These are phyloP conservation scores for Wickerhamiella hasegawae DNA, from an alignment of 805 yeast genomes.

Conservation along the genomic window DNA sequence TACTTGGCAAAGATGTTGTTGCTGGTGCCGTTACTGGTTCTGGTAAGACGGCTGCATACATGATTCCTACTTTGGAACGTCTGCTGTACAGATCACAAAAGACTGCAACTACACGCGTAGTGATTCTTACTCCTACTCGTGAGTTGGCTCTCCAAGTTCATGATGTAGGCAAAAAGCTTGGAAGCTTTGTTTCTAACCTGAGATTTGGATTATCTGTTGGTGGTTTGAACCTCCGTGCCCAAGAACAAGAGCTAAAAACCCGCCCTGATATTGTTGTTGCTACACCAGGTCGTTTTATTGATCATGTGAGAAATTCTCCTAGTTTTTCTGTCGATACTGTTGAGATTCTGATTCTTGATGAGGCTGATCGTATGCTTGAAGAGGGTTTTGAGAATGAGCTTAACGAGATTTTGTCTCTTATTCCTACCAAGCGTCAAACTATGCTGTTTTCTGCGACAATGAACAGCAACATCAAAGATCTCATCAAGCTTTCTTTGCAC, in stretches of 20 bases:
- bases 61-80: conserved; percentile 91
- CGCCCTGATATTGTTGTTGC: conserved; percentile 96
- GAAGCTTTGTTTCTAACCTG: conserved; percentile 56
- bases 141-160: conserved; percentile 92
- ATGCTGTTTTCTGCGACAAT: conserved; percentile 93
- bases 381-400: conserved; percentile 96
- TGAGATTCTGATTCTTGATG: conserved; percentile 87
- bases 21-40: conserved; percentile 99
- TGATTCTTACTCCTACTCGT: conserved; percentile 90
- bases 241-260: conserved; percentile 80
- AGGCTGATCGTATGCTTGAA: conserved; percentile 98
- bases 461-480: conserved; percentile 81
- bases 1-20: conserved; percentile 87
- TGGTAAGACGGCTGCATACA: conserved; percentile 97
- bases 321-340: conserved; percentile 81
- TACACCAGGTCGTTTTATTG: conserved; percentile 97
- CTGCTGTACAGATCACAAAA: conserved; percentile 76
- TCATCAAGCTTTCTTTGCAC: conserved; percentile 73
- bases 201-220: conserved; percentile 95
- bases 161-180: conserved; percentile 81
- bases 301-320: conserved; percentile 89
- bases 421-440: conserved; percentile 89
- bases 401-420: conserved; percentile 69
- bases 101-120: conserved; percentile 75
- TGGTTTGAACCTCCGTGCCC: conserved; percentile 88